Percentiles rank a stretch among this genome's conserved stretches.
Evolutionary conservation across 2,329 filamentous ascomycete species (phyloP).

Genomic region (Ustilaginoidea virens): DNA sequence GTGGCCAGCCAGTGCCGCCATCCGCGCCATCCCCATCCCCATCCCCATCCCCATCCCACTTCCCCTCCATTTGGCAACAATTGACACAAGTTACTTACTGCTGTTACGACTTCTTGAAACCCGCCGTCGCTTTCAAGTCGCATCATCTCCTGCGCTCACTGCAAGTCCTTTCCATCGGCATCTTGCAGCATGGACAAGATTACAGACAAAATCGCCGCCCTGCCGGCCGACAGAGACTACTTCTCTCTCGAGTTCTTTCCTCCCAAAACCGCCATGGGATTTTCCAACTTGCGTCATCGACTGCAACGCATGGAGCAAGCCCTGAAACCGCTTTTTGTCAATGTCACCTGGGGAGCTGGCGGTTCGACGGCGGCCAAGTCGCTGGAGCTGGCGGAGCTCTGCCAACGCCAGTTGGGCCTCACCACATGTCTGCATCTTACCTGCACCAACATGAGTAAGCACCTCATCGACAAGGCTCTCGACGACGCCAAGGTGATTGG

Average conservation of each 20-base stretch:
- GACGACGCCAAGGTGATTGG: constrained; percentile 83
- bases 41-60: no score
- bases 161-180: no score
- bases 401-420: constrained; percentile 77
- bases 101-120: no score
- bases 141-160: no score
- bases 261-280: constrained; percentile 91
- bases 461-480: constrained; percentile 72
- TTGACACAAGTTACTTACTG: no score
- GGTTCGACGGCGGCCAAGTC: constrained; percentile 85
- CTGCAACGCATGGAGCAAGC: constrained; percentile 90
- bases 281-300: constrained; percentile 82
- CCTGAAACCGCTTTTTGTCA: constrained; percentile 84
- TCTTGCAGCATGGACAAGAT: constrained; percentile 58
- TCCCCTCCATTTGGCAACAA: no score
- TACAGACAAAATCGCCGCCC: constrained; percentile 83
- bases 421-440: constrained; percentile 94
- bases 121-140: no score
- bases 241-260: constrained; percentile 99
- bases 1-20: no score
- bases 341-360: constrained; percentile 94
- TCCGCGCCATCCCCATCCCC: no score
- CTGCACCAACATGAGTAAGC: constrained; percentile 92
- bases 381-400: constrained; percentile 86
- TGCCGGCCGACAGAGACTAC: constrained; percentile 69